Conservation (phyloP, 2,329 filamentous ascomycete genomes). For the Seiridium unicorne region DNA sequence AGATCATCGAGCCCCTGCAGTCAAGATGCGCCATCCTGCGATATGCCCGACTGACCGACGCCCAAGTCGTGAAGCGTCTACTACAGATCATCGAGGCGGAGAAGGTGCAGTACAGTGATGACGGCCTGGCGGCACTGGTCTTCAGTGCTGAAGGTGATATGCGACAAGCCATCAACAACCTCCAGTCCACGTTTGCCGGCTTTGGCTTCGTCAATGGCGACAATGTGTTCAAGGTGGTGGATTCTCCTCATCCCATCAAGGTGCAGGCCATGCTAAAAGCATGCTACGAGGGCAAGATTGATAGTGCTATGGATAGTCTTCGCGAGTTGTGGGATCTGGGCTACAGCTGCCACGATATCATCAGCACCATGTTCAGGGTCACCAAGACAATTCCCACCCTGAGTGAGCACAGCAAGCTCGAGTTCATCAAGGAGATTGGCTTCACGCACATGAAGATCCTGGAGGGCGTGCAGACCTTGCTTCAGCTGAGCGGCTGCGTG, state of each 20-base stretch:
- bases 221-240: constrained; percentile 97
- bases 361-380: constrained; percentile 98
- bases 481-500: constrained; percentile 91
- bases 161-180: constrained; percentile 97
- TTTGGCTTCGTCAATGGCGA: constrained; percentile 97
- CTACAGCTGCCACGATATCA: constrained; percentile 98
- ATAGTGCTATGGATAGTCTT: constrained; percentile 79
- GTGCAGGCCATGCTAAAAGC: constrained; percentile 98
- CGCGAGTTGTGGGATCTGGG: constrained; percentile 92
- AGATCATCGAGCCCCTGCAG: constrained; percentile 98
- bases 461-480: constrained; percentile 92
- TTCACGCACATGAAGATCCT: constrained; percentile 99
- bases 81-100: constrained; percentile 93
- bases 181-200: constrained; percentile 89
- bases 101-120: constrained; percentile 85
- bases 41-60: constrained; percentile 89
- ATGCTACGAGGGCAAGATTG: constrained; percentile 89
- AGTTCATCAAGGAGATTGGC: constrained; percentile 98
- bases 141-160: constrained; percentile 98
- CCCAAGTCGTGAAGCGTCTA: constrained; percentile 85
- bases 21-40: constrained; percentile 94
- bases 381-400: constrained; percentile 92
- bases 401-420: constrained; percentile 91
- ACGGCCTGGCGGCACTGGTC: constrained; percentile 91
- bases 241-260: constrained; percentile 95